Percentiles rank a stretch among this genome's conserved stretches.
phyloP scores from a whole-genome alignment of 768 basidiomycete genomes.

The Leccinum ochraceum region DNA sequence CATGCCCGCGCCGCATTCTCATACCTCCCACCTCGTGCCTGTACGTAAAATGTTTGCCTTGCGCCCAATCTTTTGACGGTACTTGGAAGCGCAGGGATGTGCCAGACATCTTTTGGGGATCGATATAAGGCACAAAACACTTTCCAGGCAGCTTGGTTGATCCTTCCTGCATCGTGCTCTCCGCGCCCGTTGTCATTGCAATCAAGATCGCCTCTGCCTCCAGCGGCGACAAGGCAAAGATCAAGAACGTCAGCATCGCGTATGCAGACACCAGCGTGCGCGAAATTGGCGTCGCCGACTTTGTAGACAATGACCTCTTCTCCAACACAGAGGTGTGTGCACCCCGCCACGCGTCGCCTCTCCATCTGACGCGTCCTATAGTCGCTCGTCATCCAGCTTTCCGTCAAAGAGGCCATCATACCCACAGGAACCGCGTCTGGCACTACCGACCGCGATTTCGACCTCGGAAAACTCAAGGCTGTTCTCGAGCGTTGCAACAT shows the following conservation, averaged over 20 bases:
- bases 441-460: constrained; percentile 79
- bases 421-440: constrained; percentile 72
- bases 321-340: constrained; percentile 85
- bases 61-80: too few species aligned
- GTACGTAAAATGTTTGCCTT: constrained; percentile 16
- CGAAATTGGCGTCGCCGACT: constrained; percentile 53
- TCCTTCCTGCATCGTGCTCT: constrained; percentile 48
- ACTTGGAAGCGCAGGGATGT: too few species aligned
- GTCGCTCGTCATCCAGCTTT: constrained; percentile 94
- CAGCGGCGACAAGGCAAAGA: constrained; percentile 54
- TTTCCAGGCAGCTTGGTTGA: constrained; percentile 42
- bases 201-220: constrained; percentile 71
- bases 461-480: constrained; percentile 81
- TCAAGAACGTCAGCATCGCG: constrained; percentile 79
- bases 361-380: constrained; percentile 33
- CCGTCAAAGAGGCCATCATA: constrained; percentile 94
- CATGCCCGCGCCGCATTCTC: too few species aligned
- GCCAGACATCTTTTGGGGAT: constrained; percentile 7
- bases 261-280: constrained; percentile 91
- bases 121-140: too few species aligned
- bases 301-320: constrained; percentile 92
- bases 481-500: constrained; percentile 90
- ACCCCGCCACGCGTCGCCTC: background rate
- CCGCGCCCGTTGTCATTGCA: constrained; percentile 88
- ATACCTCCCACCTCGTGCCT: too few species aligned